Evolutionary conservation across 2,329 filamentous ascomycete species (phyloP), one percentile per base, ranked within the genome.

Genomic region (Orbilia javanica): DNA sequence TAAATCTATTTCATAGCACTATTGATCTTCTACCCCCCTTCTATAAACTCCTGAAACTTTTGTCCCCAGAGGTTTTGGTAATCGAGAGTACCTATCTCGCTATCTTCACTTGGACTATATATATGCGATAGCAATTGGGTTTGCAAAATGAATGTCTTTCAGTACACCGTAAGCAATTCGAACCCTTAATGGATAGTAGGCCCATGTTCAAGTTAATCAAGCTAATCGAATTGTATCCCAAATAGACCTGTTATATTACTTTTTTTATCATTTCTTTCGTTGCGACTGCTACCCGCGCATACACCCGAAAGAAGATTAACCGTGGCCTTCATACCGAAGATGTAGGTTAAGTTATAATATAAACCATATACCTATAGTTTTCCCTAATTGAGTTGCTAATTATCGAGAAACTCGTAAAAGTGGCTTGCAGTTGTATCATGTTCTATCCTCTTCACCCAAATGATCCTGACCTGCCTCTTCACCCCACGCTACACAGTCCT

Each of bases 271-370:
- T 79, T 60, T 65, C 69, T 8, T 68, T 79, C 15, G 53, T 31
- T 5, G 68, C 66, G 48, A 73, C 68, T 20, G 44, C 66, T 15
- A 66, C 66, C 18, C 60, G 69, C 62, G 55, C 53, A 55, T 79
- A 73, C 20, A 79, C 69, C 7, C 63, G 75, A 18, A 36, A 65
- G 13, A 72, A 55, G 44, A 79, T 79, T 10, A 79, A 79, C 36
- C 63, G 63, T 18, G 75, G 63, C n/a, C 55, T 79, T 15, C 75
- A 79, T 18, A 65, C 63, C 25, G 75, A 79, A 64, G 75, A 79
- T 34, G 75, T 79, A 62, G 69, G 75, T 42, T 25, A 39, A 15
- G 5, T 15, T 2, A 3, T 39, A n/a, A n/a, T n/a, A n/a, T n/a
- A n/a, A n/a, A n/a, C n/a, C n/a, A n/a, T n/a, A n/a, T n/a, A n/a